phyloP scores from a whole-genome alignment of 139 green algal genomes.

The Coccomyxa sp. region DNA sequence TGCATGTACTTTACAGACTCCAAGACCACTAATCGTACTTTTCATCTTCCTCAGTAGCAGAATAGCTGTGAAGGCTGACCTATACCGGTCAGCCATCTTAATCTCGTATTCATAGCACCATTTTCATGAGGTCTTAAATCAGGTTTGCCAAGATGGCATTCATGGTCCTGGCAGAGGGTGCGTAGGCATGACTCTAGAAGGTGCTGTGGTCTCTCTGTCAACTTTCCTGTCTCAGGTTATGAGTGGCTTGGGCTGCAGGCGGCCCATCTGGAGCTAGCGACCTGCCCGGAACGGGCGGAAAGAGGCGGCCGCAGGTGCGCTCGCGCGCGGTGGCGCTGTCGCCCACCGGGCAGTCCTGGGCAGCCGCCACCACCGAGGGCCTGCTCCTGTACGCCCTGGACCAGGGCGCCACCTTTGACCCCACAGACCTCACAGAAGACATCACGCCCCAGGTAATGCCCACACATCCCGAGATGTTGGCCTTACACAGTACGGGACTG shows the following conservation, averaged over 20 bases:
- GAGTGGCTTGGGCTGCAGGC: slow-evolving; percentile 19
- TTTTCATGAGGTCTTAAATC: no score
- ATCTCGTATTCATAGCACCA: no score
- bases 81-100: no score
- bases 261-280: slow-evolving; percentile 12
- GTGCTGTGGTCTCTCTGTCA: background rate
- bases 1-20: no score
- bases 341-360: slow-evolving; percentile 80
- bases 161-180: no score
- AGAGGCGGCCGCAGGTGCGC: slow-evolving; percentile 18
- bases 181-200: no score
- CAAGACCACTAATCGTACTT: no score
- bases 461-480: slow-evolving; percentile 2
- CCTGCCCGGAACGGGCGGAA: slow-evolving; percentile 41
- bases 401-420: slow-evolving; percentile 83
- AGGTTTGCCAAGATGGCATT: no score
- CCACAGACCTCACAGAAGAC: slow-evolving; percentile 87
- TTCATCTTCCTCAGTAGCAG: no score
- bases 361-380: slow-evolving; percentile 87
- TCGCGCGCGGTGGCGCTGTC: slow-evolving; percentile 73
- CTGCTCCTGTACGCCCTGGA: slow-evolving; percentile 88
- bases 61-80: no score
- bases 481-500: background rate
- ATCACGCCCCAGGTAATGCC: slow-evolving; percentile 72
- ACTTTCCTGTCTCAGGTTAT: no score